These are phyloP conservation scores for Asterochloris erici DNA, from an alignment of 139 green algal genomes.

Conservation along the genomic window DNA sequence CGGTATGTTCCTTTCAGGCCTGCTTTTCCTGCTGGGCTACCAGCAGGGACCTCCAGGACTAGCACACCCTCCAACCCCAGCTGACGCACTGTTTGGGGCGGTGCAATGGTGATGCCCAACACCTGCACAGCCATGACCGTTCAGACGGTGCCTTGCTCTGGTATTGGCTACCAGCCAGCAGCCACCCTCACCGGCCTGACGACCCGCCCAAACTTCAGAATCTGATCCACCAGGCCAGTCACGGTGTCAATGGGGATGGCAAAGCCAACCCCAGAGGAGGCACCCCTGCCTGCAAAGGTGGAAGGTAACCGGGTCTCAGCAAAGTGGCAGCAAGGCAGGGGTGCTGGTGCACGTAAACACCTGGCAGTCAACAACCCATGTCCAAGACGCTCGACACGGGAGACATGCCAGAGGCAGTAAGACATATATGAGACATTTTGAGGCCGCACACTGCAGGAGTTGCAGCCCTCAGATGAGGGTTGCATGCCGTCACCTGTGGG, in stretches of 20 bases:
- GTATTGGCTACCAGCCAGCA: too few relatives aligned
- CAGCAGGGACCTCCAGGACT: constrained; percentile 49
- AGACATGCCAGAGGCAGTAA: too few relatives aligned
- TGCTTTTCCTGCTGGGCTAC: constrained; percentile 64
- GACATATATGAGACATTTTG: too few relatives aligned
- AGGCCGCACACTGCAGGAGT: not conserved
- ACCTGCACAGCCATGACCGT: not conserved
- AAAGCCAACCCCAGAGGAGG: constrained; percentile 61
- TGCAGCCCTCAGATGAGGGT: not conserved
- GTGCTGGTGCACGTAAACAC: too few relatives aligned
- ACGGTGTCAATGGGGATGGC: constrained; percentile 71
- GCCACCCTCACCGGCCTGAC: constrained; percentile 31
- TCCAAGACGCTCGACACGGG: too few relatives aligned
- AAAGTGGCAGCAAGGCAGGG: too few relatives aligned
- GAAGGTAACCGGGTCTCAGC: too few relatives aligned
- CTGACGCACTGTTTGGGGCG: constrained; percentile 44
- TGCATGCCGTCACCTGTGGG: constrained; percentile 28
- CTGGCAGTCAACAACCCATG: too few relatives aligned
- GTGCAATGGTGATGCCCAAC: constrained; percentile 82
- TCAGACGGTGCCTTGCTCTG: too few relatives aligned
- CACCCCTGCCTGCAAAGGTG: constrained; percentile 30
- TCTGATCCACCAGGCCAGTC: constrained; percentile 71
- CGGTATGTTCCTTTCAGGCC: constrained; percentile 36
- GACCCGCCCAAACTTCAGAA: constrained; percentile 66
- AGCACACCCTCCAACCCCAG: constrained; percentile 43